A percentile compares a stretch with the other conserved stretches of the same genome.
Evolutionary conservation across 345 rosid species (phyloP).

Genomic region (Melaleuca alternifolia): DNA sequence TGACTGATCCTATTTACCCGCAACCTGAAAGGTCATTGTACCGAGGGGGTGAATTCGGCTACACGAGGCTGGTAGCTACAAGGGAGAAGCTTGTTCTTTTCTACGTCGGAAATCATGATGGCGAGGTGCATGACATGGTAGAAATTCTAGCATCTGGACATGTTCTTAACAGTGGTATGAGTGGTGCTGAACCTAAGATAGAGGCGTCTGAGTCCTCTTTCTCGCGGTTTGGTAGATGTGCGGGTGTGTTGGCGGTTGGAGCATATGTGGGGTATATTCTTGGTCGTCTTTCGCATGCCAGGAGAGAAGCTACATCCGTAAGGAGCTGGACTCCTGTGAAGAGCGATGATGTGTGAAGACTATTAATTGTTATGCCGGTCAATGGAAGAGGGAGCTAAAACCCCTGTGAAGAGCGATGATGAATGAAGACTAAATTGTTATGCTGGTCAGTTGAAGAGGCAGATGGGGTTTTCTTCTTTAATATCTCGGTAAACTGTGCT

Average conservation of each 20-base stretch:
- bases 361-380: background rate
- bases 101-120: conserved; percentile 81
- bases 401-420: conserved; percentile 48
- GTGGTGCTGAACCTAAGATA: conserved; percentile 2
- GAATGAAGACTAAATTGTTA: conserved; percentile 14
- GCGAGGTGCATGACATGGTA: conserved; percentile 74
- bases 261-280: conserved; percentile 51
- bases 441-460: background rate
- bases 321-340: conserved; percentile 58
- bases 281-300: conserved; percentile 43
- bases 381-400: background rate
- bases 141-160: conserved; percentile 70
- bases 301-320: background rate
- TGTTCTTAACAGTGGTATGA: conserved; percentile 36
- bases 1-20: conserved; percentile 54
- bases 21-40: conserved; percentile 71
- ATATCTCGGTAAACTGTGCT: background rate
- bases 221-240: conserved; percentile 52
- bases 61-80: conserved; percentile 71
- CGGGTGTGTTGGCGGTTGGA: conserved; percentile 59
- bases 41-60: conserved; percentile 86
- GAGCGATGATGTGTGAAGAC: conserved; percentile 41
- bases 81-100: conserved; percentile 63
- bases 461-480: background rate
- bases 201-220: conserved; percentile 14